Base-by-base conservation (phyloP, 176 grass and related monocot genomes). In the Hyparrhenia diplandra region DNA sequence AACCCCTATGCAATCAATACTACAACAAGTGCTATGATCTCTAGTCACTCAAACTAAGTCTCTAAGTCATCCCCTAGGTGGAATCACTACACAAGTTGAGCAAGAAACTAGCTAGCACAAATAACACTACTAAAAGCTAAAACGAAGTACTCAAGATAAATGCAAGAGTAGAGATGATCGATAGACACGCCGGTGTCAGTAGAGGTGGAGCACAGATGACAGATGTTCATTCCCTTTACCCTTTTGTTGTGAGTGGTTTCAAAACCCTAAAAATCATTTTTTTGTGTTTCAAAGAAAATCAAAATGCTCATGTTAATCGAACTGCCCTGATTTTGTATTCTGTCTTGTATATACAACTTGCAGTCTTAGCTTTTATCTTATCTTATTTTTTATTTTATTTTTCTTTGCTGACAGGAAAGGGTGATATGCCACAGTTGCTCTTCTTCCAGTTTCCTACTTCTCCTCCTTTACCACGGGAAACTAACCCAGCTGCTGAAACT, bases 361-460 rank as follows among this genome's bases (percentile, higher is more conserved):
- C 12, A 20, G 8, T 52, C 24, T 20, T 66, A 36, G 5, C 30
- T 21, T 35, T 35, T 17, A 14, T 41, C 31, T 88, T 79, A 25
- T 72, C 57, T 83, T 25, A 24, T 5, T 86, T 80, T 21, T 63
- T 21, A 14, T 67, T 36, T 91, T 36, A 51, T n/a, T n/a, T n/a
- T n/a, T n/a, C n/a, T n/a, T n/a, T 64, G 47, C 54, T 94, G 28
- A 35, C 69, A 94, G 89, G 51, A 72, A 59, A 71, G 67, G 34
- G 77, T 24, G 69, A 87, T 18, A 36, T 74, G 39, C 47, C 61
- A 0, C 63, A 80, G 70, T 67, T 96, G 71, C 59, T 96, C 24
- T 90, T 92, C 69, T 92, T 96, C 77, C 88, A 96, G 83, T 84
- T 96, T 63, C 93, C 93, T 70, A 21, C 11, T 54, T 59, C 74